These are phyloP conservation scores for Chaetomiaceae sp. DNA, from an alignment of 2,329 filamentous ascomycete species.

Conservation along the genomic window DNA sequence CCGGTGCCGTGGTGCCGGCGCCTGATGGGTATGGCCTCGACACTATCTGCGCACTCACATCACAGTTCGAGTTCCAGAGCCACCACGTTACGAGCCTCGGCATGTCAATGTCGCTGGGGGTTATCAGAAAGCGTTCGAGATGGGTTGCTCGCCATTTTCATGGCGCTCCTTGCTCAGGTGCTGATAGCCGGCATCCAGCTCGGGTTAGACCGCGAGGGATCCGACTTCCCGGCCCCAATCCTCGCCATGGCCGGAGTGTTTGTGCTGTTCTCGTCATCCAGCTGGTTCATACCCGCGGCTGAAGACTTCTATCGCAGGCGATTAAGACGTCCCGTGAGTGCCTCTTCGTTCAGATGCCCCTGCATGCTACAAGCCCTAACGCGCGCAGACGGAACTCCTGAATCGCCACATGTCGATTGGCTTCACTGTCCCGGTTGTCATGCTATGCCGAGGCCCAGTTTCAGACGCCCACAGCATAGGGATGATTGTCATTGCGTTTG, in stretches of 20 bases:
- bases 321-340: slow-evolving; percentile 23
- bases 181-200: slow-evolving; percentile 40
- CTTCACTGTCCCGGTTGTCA: slow-evolving; percentile 45
- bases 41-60: background rate
- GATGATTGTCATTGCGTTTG: slow-evolving; percentile 38
- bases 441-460: slow-evolving; percentile 35
- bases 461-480: slow-evolving; percentile 32
- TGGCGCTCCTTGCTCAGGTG: slow-evolving; percentile 40
- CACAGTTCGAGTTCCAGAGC: background rate
- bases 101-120: background rate
- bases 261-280: slow-evolving; percentile 22
- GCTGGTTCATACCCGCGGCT: slow-evolving; percentile 17
- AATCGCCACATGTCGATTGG: slow-evolving; percentile 47
- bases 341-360: background rate
- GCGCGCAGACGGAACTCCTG: slow-evolving; percentile 41
- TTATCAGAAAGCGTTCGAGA: slow-evolving; percentile 14
- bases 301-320: slow-evolving; percentile 25
- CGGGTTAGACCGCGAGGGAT: slow-evolving; percentile 27
- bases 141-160: slow-evolving; percentile 30
- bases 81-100: background rate
- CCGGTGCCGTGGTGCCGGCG: slow-evolving; percentile 19
- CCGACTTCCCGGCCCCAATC: slow-evolving; percentile 44
- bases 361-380: slow-evolving; percentile 1
- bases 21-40: slow-evolving; percentile 9
- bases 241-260: slow-evolving; percentile 41